Evolutionary conservation across 2,329 filamentous ascomycete species (phyloP).

Genomic region (Incumbomyces lentus): DNA sequence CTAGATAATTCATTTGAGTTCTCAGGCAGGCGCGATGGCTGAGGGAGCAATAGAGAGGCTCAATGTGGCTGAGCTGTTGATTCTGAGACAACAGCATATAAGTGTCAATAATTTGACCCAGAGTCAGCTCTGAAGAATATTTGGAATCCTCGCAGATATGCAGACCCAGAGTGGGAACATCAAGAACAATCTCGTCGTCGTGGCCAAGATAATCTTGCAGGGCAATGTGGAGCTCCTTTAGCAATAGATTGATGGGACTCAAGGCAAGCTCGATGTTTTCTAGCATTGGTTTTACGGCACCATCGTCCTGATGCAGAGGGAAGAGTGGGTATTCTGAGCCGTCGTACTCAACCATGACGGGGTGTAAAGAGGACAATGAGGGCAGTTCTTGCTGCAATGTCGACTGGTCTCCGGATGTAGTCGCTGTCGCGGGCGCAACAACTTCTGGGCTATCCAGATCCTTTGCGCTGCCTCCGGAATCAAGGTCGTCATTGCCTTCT

Average conservation of each 20-base stretch:
- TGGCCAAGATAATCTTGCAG: conserved; percentile 45
- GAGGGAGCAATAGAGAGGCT: conserved; percentile 50
- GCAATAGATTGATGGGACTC: conserved; percentile 44
- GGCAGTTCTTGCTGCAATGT: too few relatives aligned
- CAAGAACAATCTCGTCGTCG: conserved; percentile 48
- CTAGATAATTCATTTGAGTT: conserved; percentile 43
- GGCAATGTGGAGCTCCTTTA: conserved; percentile 45
- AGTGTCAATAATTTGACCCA: conserved; percentile 49
- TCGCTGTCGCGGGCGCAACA: too few relatives aligned
- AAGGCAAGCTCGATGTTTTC: conserved; percentile 46
- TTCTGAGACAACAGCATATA: conserved; percentile 51
- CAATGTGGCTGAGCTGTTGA: conserved; percentile 43
- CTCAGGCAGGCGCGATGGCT: conserved; percentile 44
- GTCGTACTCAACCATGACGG: conserved; percentile 46
- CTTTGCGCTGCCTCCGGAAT: too few relatives aligned
- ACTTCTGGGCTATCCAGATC: too few relatives aligned
- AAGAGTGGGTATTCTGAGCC: conserved; percentile 49
- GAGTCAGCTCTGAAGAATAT: conserved; percentile 38
- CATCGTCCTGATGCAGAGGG: conserved; percentile 43
- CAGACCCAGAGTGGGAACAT: conserved; percentile 45
- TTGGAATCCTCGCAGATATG: conserved; percentile 47
- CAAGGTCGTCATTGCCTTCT: too few relatives aligned
- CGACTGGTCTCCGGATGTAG: too few relatives aligned
- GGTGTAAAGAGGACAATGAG: conserved; percentile 25
- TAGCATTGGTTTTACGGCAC: conserved; percentile 47